Evolutionary conservation across 176 grass and related monocot genomes (phyloP), one percentile per base, ranked within the genome.

Genomic region (Aegilops bicornis): DNA sequence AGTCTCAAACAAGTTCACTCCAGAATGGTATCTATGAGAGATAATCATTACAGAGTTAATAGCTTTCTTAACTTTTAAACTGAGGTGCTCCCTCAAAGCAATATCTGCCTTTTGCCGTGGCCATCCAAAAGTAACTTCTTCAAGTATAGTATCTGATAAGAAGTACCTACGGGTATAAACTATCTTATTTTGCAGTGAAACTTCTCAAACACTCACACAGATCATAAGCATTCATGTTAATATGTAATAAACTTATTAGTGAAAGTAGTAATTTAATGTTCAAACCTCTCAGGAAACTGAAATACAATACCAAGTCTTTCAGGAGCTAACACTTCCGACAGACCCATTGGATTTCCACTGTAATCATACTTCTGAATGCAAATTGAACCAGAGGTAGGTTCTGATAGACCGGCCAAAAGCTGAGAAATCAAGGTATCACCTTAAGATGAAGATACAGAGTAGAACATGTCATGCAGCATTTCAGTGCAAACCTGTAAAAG

Each of bases 201-300:
- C 2, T 69, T 58, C 52, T 72, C 22, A 67, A 82, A 3, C 20
- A 27, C 24, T 59, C 15, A 29, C 3, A n/a, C 1, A 22, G n/a
- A 79, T 79, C 13, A 69, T 32, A 65, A 0, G 25, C 17, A 89
- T 74, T 23, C 17, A 23, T 79, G 16, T 68, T 35, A n/a, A 61
- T 2, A 69, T 80, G 39, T 84, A 89, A 36, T 7, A 15, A 48
- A 82, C 19, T n/a, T 65, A 45, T 42, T 11, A 42, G 10, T 12
- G 17, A 80, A 84, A 81, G 40, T 27, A 78, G 54, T 40, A 91
- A 39, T 56, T 77, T 25, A 20, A 20, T 76, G 73, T 74, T 77
- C 86, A 89, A 88, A 98, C 89, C 94, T 96, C 76, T 98, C 92
- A 80, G 94, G 92, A 94, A 98, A 98, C 86, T 98, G 94, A 89